Conservation (phyloP, 306 rosid species). For the Cicer bijugum region DNA sequence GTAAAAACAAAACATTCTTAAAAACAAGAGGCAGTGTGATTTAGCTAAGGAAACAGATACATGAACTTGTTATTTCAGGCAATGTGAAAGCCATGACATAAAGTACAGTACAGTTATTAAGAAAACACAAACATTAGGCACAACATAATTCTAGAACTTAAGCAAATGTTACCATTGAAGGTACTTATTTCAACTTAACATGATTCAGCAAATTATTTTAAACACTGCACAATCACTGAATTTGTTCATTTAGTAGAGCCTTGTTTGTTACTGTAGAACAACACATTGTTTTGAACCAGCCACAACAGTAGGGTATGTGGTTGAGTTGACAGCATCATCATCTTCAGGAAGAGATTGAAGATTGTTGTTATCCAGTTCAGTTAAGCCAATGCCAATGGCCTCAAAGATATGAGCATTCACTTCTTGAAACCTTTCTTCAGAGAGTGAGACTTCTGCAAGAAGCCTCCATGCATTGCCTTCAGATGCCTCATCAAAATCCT, state of each 20-base stretch:
- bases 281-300: conserved; percentile 74
- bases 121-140: conserved; percentile 28
- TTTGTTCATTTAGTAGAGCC: conserved; percentile 22
- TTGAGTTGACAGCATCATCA: conserved; percentile 46
- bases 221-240: conserved; percentile 41
- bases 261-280: conserved; percentile 58
- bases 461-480: conserved; percentile 94
- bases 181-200: conserved; percentile 45
- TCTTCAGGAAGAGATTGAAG: conserved; percentile 41
- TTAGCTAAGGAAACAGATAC: conserved; percentile 1
- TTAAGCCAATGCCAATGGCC: conserved; percentile 60
- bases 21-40: neutral
- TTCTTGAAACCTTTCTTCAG: conserved; percentile 85
- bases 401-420: conserved; percentile 75
- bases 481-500: conserved; percentile 89
- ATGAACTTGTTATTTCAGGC: conserved; percentile 5
- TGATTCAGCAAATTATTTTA: conserved; percentile 39
- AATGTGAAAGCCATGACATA: conserved; percentile 2
- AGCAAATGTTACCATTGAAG: conserved; percentile 46
- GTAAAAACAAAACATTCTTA: neutral
- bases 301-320: conserved; percentile 48
- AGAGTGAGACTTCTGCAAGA: conserved; percentile 92
- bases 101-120: neutral
- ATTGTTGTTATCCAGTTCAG: conserved; percentile 35
- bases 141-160: conserved; percentile 42